Conservation (phyloP, 345 rosid genomes). For the Populus ilicifolia region DNA sequence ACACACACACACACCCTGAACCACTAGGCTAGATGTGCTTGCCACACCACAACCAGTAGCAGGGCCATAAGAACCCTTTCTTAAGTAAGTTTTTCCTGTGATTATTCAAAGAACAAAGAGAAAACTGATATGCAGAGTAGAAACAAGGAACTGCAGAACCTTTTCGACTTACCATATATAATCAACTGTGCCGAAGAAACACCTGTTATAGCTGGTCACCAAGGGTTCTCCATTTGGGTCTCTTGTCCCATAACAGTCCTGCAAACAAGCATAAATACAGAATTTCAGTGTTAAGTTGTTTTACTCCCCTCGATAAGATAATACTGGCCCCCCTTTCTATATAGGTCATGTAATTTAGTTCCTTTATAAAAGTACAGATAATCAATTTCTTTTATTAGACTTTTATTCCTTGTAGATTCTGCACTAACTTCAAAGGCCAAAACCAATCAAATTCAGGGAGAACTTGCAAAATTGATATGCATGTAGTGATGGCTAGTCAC, state of each 20-base stretch:
- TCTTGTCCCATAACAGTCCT: conserved; percentile 70
- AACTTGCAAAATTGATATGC: neutral
- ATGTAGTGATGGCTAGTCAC: too few species aligned
- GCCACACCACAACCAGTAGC: neutral
- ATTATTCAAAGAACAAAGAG: neutral
- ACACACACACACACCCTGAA: too few species aligned
- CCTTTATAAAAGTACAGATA: neutral
- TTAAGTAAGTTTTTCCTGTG: neutral
- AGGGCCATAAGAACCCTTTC: too few species aligned
- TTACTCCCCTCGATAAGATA: neutral
- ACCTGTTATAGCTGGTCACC: conserved; percentile 84
- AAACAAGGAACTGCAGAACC: neutral
- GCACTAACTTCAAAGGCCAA: neutral
- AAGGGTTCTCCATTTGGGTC: conserved; percentile 72
- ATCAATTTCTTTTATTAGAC: neutral
- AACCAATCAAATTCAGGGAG: neutral
- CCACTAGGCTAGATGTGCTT: neutral
- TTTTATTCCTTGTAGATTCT: neutral
- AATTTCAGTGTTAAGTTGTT: neutral
- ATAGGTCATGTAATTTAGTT: neutral
- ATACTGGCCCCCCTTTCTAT: too few species aligned
- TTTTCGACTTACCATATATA: conserved; percentile 68
- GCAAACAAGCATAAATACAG: conserved; percentile 15
- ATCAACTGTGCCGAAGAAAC: conserved; percentile 92
- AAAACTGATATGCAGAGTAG: neutral